Conservation (phyloP, 2,329 filamentous ascomycete species). For the Mollisiaceae sp. region DNA sequence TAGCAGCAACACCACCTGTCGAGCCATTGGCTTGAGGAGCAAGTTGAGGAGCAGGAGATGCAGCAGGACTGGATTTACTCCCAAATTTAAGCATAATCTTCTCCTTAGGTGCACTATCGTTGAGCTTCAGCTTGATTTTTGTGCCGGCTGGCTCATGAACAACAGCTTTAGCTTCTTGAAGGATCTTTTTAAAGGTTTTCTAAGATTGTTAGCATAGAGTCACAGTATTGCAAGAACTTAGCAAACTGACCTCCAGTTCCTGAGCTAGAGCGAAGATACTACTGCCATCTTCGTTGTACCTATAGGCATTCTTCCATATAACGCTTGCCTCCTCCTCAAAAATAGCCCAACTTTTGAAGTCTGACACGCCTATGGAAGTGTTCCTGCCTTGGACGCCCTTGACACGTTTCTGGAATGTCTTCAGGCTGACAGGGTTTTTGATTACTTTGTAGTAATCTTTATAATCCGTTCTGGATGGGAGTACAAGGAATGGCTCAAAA, state of each 20-base stretch:
- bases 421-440: slow-evolving; percentile 78
- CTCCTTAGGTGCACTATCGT: slow-evolving; percentile 49
- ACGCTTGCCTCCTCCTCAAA: slow-evolving; percentile 81
- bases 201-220: slow-evolving; percentile 45
- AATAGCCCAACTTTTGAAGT: slow-evolving; percentile 81
- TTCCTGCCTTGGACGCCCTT: slow-evolving; percentile 73
- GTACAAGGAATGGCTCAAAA: slow-evolving; percentile 75
- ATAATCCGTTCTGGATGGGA: slow-evolving; percentile 71
- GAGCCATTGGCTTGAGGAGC: slow-evolving; percentile 53
- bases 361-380: slow-evolving; percentile 62
- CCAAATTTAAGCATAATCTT: slow-evolving; percentile 77
- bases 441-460: slow-evolving; percentile 90
- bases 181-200: slow-evolving; percentile 70
- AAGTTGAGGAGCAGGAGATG: slow-evolving; percentile 56
- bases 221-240: background rate
- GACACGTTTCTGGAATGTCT: slow-evolving; percentile 76
- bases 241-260: slow-evolving; percentile 71
- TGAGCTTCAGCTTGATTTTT: slow-evolving; percentile 80
- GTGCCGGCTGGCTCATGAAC: slow-evolving; percentile 75
- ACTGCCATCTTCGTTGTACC: slow-evolving; percentile 91
- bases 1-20: slow-evolving; percentile 19
- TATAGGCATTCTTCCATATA: slow-evolving; percentile 86
- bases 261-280: slow-evolving; percentile 79
- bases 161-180: slow-evolving; percentile 73
- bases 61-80: slow-evolving; percentile 58